phyloP scores from a whole-genome alignment of 768 basidiomycete genomes.

The Austroboletus eburneus region DNA sequence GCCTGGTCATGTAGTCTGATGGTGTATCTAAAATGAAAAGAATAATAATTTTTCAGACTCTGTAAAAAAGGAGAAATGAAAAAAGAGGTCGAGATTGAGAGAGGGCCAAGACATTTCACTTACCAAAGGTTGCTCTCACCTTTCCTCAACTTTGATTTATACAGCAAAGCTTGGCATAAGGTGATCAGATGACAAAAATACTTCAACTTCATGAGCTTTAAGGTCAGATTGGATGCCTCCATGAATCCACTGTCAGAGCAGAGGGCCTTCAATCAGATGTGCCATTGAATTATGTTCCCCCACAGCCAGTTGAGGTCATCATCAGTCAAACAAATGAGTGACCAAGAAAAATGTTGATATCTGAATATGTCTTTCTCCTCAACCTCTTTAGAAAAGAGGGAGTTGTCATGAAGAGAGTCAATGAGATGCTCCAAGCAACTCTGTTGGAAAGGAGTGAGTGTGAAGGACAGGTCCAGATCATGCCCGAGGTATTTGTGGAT shows the following conservation, averaged over 20 bases:
- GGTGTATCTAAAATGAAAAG: too few species aligned
- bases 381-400: too few species aligned
- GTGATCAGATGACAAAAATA: not conserved
- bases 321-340: too few species aligned
- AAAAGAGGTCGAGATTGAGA: too few species aligned
- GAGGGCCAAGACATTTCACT: too few species aligned
- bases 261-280: conserved; percentile 4
- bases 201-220: not conserved
- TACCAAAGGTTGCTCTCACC: too few species aligned
- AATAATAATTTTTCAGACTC: too few species aligned
- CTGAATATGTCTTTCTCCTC: too few species aligned
- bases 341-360: too few species aligned
- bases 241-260: not conserved
- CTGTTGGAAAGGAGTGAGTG: not conserved
- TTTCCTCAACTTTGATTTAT: too few species aligned
- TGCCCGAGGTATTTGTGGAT: not conserved
- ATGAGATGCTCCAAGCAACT: not conserved
- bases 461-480: not conserved
- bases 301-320: not conserved
- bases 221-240: not conserved
- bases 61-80: not conserved
- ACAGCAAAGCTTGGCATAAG: not conserved
- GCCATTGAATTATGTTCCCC: not conserved
- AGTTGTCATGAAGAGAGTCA: too few species aligned
- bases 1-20: not conserved